Base-by-base conservation (phyloP, 106 monocot genomes). In the Allium fistulosum region DNA sequence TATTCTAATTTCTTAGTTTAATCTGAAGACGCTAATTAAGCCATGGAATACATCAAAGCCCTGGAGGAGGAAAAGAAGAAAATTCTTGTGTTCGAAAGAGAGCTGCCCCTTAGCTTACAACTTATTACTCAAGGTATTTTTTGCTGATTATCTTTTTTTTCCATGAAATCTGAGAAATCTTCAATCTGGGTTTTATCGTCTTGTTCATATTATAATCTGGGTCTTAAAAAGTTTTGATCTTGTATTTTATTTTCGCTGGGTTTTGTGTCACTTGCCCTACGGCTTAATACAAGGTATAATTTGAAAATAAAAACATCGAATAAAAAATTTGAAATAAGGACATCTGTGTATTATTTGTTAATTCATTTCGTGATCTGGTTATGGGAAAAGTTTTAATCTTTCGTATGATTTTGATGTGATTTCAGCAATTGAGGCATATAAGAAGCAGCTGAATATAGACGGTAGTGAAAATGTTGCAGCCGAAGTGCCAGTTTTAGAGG, bases 61-160 rank as follows among this genome's bases (percentile, higher is more conserved):
- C 81, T 93, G 22, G 86, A 93, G 47, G 86, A 89, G 59, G 93
- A 93, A 74, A 80, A 77, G 27, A 68, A 73, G 58, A 93, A 93
- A 81, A 86, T 93, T 58, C 64, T 81, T 63, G 83, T 93, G 53
- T 93, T 93, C 68, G 81, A 76, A 58, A 66, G 78, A 6, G 85
- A 81, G 70, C 79, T 86, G 7, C 85, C 85, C 10, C 85, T 86
- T 27, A 73, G 72, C 65, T 70, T 81, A 27, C 69, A 81, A 1
- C 81, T 86, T 75, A 76, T 86, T 65, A 70, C 75, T 17, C 72
- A 74, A 69, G 68, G 85, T 69, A 45, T 8, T 8, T 37, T 37
- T 37, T 37, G 63, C 72, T 88, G 2, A 88, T 88, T 45, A 79
- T 93, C 26, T 79, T 76, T 58, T 69, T 88, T 17, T 74, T 77